These are phyloP conservation scores for Xylaria sp. DNA, from an alignment of 2,329 filamentous ascomycete species.

Conservation along the genomic window DNA sequence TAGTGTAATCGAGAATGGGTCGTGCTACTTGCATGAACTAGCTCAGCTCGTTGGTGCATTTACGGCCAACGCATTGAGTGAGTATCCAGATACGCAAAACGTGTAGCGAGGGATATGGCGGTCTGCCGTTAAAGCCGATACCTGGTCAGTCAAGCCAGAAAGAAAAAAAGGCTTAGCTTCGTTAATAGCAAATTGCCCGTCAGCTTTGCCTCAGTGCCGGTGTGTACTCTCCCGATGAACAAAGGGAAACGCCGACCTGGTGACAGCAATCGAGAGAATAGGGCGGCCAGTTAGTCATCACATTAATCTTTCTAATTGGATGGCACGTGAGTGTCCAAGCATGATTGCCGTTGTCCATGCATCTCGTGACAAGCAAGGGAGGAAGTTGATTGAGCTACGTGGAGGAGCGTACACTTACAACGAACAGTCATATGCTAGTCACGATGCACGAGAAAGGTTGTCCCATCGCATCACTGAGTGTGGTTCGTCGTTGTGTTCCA, in stretches of 20 bases:
- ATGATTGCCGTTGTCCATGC: conserved; percentile 16
- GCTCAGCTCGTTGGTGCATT: conserved; percentile 24
- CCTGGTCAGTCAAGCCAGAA: conserved; percentile 4
- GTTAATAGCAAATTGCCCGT: conserved; percentile 12
- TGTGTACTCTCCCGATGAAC: conserved; percentile 11
- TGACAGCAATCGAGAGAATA: conserved; percentile 20
- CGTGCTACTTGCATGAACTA: conserved; percentile 25
- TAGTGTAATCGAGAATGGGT: conserved; percentile 2
- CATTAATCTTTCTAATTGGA: neutral
- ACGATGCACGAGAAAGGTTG: conserved; percentile 1
- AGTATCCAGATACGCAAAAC: conserved; percentile 1
- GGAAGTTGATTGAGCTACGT: conserved; percentile 12
- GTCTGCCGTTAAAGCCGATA: conserved; percentile 16
- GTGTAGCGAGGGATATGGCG: conserved; percentile 16
- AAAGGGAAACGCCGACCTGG: neutral
- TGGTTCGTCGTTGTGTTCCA: conserved; percentile 1
- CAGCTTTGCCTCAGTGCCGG: conserved; percentile 34
- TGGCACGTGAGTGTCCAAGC: conserved; percentile 6
- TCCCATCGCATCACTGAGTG: conserved; percentile 2
- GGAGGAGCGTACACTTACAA: conserved; percentile 5
- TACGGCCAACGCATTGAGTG: conserved; percentile 19
- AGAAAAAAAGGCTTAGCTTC: neutral
- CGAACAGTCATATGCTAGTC: neutral
- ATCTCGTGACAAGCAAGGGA: conserved; percentile 2
- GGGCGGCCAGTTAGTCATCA: conserved; percentile 21